A percentile compares a stretch with the other conserved stretches of the same genome.
Conservation (phyloP, 768 basidiomycete species). For the Serendipita vermifera region DNA sequence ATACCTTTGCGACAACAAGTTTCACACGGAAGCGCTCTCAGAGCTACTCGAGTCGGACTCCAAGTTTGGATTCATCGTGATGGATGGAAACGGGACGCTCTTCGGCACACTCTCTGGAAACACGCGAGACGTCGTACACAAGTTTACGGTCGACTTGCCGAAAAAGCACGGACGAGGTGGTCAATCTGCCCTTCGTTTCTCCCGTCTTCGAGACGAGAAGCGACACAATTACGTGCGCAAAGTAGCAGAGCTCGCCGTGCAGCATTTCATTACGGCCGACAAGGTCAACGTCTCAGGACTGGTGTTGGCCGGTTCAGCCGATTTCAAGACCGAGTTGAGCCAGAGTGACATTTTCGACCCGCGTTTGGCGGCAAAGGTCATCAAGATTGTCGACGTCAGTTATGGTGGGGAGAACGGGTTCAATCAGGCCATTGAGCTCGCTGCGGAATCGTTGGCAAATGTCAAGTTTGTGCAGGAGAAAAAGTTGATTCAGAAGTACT, state of each 20-base stretch:
- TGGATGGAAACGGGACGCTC: constrained; percentile 96
- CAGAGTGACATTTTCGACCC: constrained; percentile 94
- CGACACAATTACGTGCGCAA: constrained; percentile 99
- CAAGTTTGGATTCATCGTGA: constrained; percentile 98
- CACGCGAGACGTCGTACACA: constrained; percentile 93
- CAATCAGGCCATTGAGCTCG: constrained; percentile 98
- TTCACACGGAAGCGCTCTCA: constrained; percentile 94
- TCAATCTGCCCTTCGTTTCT: constrained; percentile 98
- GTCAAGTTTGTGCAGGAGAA: constrained; percentile 99
- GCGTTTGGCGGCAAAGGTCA: constrained; percentile 76
- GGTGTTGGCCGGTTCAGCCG: constrained; percentile 91
- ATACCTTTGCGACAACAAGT: constrained; percentile 99
- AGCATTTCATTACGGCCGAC: constrained; percentile 95
- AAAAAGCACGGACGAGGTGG: constrained; percentile 99
- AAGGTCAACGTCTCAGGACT: constrained; percentile 96
- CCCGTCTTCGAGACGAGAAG: constrained; percentile 97
- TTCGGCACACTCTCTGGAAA: constrained; percentile 95
- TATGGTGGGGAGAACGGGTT: constrained; percentile 99
- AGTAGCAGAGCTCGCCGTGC: constrained; percentile 92
- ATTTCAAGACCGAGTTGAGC: constrained; percentile 96
- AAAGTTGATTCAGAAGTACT: constrained; percentile 92
- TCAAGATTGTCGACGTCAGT: constrained; percentile 97
- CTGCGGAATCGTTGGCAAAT: constrained; percentile 88
- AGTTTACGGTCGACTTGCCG: constrained; percentile 96
- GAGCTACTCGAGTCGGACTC: constrained; percentile 95